Percentiles rank a stretch among this genome's conserved stretches.
Evolutionary conservation across 108 stramenopile species (phyloP).

Genomic region (Mediolabrus comicus): DNA sequence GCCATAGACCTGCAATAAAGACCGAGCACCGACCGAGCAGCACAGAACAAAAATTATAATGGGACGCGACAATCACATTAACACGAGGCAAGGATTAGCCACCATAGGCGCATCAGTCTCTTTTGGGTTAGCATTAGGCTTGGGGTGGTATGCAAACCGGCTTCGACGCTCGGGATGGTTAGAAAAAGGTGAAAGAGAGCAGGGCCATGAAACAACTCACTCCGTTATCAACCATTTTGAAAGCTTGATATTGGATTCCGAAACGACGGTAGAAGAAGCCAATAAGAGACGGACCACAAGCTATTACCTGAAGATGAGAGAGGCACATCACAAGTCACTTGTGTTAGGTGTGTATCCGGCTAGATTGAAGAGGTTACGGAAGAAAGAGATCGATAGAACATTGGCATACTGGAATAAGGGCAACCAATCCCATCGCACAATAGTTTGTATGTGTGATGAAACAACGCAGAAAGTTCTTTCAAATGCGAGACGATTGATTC

Average conservation of each 20-base stretch:
- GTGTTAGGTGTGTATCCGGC: slow-evolving; percentile 23
- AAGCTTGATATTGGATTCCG: slow-evolving; percentile 12
- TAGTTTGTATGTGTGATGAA: slow-evolving; percentile 54
- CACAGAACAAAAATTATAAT: too few species aligned
- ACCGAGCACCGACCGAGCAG: too few species aligned
- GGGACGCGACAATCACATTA: not conserved
- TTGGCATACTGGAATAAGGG: slow-evolving; percentile 40
- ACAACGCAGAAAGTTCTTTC: slow-evolving; percentile 26
- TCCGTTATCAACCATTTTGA: slow-evolving; percentile 50
- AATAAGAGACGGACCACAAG: slow-evolving; percentile 45
- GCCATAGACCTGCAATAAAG: too few species aligned
- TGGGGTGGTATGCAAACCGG: slow-evolving; percentile 1
- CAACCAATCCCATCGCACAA: slow-evolving; percentile 49
- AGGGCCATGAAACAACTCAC: slow-evolving; percentile 27
- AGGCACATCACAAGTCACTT: slow-evolving; percentile 38
- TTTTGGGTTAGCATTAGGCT: not conserved
- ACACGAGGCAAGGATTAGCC: not conserved
- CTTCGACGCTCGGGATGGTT: slow-evolving; percentile 5
- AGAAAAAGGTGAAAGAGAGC: slow-evolving; percentile 8
- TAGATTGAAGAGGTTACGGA: slow-evolving; percentile 26
- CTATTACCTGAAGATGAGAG: slow-evolving; percentile 50
- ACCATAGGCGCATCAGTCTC: not conserved
- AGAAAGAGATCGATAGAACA: slow-evolving; percentile 22
- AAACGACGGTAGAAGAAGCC: slow-evolving; percentile 49
- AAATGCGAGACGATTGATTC: slow-evolving; percentile 44